phyloP scores from a whole-genome alignment of 2,329 filamentous ascomycete genomes.

The Aspergillus tubingensis region DNA sequence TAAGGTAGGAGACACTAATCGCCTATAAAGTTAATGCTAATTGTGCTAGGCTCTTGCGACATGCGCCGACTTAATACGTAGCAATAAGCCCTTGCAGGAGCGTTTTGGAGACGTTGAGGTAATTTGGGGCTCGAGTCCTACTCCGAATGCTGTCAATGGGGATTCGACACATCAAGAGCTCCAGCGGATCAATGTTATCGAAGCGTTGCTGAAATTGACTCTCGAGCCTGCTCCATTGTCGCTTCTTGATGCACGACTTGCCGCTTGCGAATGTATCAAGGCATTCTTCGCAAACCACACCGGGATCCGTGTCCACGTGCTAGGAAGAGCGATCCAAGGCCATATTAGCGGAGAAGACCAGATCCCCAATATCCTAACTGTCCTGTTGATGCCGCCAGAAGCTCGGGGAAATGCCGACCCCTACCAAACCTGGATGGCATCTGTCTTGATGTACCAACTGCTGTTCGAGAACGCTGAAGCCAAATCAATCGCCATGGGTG shows the following conservation, averaged over 20 bases:
- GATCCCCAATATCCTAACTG: conserved; percentile 83
- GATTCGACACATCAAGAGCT: conserved; percentile 49
- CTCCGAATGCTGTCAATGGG: conserved; percentile 36
- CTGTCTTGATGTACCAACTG: conserved; percentile 82
- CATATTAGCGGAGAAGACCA: conserved; percentile 76
- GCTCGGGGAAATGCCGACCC: conserved; percentile 70
- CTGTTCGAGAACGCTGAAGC: conserved; percentile 77
- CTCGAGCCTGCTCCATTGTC: conserved; percentile 67
- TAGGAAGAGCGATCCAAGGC: conserved; percentile 84
- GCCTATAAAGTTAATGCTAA: conserved; percentile 26
- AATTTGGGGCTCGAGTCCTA: conserved; percentile 37
- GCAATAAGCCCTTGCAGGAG: conserved; percentile 79
- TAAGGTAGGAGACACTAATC: conserved; percentile 56
- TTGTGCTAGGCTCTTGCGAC: conserved; percentile 69
- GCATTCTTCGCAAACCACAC: conserved; percentile 85
- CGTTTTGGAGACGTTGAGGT: conserved; percentile 86
- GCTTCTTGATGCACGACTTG: conserved; percentile 77
- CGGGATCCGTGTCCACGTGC: conserved; percentile 80
- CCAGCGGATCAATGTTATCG: conserved; percentile 81
- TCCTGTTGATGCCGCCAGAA: conserved; percentile 69
- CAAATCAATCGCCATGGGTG: conserved; percentile 75
- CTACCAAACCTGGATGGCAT: conserved; percentile 87
- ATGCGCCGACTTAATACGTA: conserved; percentile 84
- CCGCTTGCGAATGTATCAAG: conserved; percentile 87
- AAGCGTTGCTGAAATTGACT: conserved; percentile 82